phyloP scores from a whole-genome alignment of 345 rosid genomes.

The Orychophragmus violaceus region DNA sequence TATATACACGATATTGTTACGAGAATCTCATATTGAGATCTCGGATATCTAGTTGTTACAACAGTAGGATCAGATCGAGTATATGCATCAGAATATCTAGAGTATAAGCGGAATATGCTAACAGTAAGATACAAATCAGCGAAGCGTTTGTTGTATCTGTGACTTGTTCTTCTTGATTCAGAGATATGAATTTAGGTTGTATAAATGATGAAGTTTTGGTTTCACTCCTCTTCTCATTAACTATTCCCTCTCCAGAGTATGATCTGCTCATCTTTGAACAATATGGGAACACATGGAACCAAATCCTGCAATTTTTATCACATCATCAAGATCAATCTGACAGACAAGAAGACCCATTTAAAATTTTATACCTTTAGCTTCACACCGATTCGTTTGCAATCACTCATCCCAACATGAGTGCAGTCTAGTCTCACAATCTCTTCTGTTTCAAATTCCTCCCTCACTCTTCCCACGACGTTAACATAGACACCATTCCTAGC shows the following conservation, averaged over 20 bases:
- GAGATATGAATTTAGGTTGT: background rate
- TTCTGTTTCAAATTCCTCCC: slow-evolving; percentile 54
- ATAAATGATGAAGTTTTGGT: background rate
- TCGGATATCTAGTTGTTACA: no score
- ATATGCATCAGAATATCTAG: no score
- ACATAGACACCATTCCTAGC: slow-evolving; percentile 93
- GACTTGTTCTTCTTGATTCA: background rate
- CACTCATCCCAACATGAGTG: slow-evolving; percentile 66
- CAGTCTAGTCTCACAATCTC: slow-evolving; percentile 82
- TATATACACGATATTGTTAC: no score
- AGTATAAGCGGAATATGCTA: no score
- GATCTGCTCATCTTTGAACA: slow-evolving; percentile 85
- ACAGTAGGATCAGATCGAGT: no score
- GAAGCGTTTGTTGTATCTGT: background rate
- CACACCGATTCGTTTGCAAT: slow-evolving; percentile 83
- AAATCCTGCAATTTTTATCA: slow-evolving; percentile 48
- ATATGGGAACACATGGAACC: slow-evolving; percentile 77
- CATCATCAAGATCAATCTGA: background rate
- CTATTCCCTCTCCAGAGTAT: slow-evolving; percentile 73
- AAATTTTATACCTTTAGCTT: slow-evolving; percentile 54
- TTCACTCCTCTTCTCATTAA: background rate
- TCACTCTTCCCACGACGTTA: slow-evolving; percentile 66
- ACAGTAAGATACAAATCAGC: background rate
- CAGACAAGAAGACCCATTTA: background rate
- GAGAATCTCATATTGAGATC: no score